Percentiles rank a stretch among this genome's conserved stretches.
Conservation (phyloP, 768 basidiomycete species). For the Russula virescens region DNA sequence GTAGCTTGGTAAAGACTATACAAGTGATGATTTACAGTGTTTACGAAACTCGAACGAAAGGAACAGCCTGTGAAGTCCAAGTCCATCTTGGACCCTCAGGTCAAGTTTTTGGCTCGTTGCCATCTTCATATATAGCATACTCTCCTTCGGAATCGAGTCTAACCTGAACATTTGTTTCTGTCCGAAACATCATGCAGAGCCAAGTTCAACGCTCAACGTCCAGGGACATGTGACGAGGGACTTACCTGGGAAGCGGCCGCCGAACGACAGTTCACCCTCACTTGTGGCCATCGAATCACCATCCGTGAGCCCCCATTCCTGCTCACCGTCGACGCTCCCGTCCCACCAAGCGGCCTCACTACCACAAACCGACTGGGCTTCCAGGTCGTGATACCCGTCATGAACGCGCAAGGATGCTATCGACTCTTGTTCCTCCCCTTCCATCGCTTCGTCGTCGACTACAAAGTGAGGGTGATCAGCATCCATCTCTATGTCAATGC, state of each 20-base stretch:
- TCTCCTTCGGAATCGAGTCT: slow-evolving; percentile 22
- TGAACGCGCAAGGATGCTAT: background rate
- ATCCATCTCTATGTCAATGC: slow-evolving; percentile 27
- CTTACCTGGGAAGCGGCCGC: slow-evolving; percentile 14
- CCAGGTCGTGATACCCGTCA: slow-evolving; percentile 12
- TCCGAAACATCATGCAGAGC: background rate
- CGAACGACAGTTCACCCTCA: slow-evolving; percentile 20
- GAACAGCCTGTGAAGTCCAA: background rate
- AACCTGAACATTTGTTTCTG: slow-evolving; percentile 19
- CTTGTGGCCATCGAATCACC: slow-evolving; percentile 25
- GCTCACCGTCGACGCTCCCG: slow-evolving; percentile 11
- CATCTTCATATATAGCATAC: slow-evolving; percentile 20
- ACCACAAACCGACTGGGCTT: slow-evolving; percentile 21
- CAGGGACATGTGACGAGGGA: background rate
- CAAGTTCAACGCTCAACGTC: background rate
- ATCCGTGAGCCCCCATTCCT: slow-evolving; percentile 22
- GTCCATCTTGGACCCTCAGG: background rate
- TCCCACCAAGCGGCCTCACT: slow-evolving; percentile 17
- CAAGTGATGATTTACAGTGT: slow-evolving; percentile 17
- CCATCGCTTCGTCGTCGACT: slow-evolving; percentile 33
- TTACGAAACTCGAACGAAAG: background rate
- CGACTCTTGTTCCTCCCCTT: slow-evolving; percentile 37
- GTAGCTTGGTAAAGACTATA: slow-evolving; percentile 4
- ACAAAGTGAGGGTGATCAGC: slow-evolving; percentile 12
- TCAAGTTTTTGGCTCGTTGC: slow-evolving; percentile 8